Evolutionary conservation across 1,139 yeast genomes (phyloP), one percentile per base, ranked within the genome.

Genomic region (Candida labiduridarum): DNA sequence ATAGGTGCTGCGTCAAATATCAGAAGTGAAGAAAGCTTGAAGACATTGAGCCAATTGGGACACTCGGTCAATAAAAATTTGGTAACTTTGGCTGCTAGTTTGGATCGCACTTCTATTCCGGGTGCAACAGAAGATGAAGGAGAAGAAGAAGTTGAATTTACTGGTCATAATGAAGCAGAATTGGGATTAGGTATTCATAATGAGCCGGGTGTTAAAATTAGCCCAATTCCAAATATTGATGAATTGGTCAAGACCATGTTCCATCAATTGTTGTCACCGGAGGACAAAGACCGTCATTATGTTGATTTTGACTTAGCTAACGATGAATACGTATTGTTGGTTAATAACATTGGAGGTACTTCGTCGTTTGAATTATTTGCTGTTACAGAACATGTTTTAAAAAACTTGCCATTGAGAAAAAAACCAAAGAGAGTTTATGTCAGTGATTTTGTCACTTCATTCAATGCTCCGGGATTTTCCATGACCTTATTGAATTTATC

Each of bases 171-270:
- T 50, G 91, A 89, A 65, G 86, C 87, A 59, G 98, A 92, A 67
- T 77, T 92, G 55, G 98, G 98, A 27, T 86, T 92, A 84, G 98
- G 98, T 46, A 92, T 92, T 55, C 98, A 92, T 68, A 92, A 92
- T 63, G 98, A 92, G 65, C 95, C 97, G 0, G 97, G 97, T 51
- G 76, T 82, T 56, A 82, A 86, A 57, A 67, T 87, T 44, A 77
- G 82, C 16, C 94, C 95, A 41, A 82, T 91, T 57, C 96, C 96
- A 22, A 63, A 79, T 1, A 79, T 87, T 47, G 84, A 80, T 40
- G 78, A 76, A 1, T 69, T 89, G 49, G 68, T 85, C 48, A 72
- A 74, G 39, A 72, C 74, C n/a, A 71, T 87, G 64, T 80, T 79
- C 55, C 71, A 79, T 52, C 69, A 83, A 52, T 66, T 87, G 52